phyloP scores from a whole-genome alignment of 2,329 filamentous ascomycete genomes.

The Phoma herbarum region DNA sequence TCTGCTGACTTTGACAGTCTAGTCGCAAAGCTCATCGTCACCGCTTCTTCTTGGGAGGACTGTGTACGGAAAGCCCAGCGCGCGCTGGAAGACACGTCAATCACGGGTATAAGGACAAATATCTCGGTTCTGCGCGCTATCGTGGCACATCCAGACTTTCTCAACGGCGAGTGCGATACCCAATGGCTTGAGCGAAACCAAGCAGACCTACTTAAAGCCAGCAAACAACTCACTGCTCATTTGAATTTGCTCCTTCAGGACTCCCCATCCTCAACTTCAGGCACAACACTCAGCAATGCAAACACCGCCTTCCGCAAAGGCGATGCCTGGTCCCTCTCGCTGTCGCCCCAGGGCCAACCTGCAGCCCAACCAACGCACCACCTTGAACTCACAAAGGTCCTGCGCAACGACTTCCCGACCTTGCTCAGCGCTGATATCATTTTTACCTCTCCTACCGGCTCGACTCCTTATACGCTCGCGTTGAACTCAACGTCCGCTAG shows the following conservation, averaged over 20 bases:
- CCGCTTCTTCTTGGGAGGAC: slow-evolving; percentile 62
- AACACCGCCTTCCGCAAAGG: slow-evolving; percentile 65
- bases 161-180: slow-evolving; percentile 60
- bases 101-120: slow-evolving; percentile 68
- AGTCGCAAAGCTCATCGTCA: slow-evolving; percentile 67
- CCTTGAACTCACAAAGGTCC: slow-evolving; percentile 62
- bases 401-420: slow-evolving; percentile 68
- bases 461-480: slow-evolving; percentile 56
- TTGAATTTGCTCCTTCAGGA: slow-evolving; percentile 1
- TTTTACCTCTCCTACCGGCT: slow-evolving; percentile 57
- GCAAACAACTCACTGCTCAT: slow-evolving; percentile 17
- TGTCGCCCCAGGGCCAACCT: slow-evolving; percentile 48
- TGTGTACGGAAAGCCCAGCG: slow-evolving; percentile 63
- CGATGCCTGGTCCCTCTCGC: slow-evolving; percentile 65
- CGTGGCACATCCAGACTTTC: slow-evolving; percentile 61
- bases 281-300: slow-evolving; percentile 27
- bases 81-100: slow-evolving; percentile 63
- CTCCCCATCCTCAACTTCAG: slow-evolving; percentile 9
- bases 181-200: slow-evolving; percentile 66
- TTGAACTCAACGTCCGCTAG: slow-evolving; percentile 56
- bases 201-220: slow-evolving; percentile 48
- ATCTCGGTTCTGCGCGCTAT: slow-evolving; percentile 64
- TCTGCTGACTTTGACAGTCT: slow-evolving; percentile 67
- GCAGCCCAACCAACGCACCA: slow-evolving; percentile 54
- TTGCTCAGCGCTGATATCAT: slow-evolving; percentile 64